Evolutionary conservation across 768 basidiomycete species (phyloP).

Genomic region (Boletus pseudo-olivaceus): DNA sequence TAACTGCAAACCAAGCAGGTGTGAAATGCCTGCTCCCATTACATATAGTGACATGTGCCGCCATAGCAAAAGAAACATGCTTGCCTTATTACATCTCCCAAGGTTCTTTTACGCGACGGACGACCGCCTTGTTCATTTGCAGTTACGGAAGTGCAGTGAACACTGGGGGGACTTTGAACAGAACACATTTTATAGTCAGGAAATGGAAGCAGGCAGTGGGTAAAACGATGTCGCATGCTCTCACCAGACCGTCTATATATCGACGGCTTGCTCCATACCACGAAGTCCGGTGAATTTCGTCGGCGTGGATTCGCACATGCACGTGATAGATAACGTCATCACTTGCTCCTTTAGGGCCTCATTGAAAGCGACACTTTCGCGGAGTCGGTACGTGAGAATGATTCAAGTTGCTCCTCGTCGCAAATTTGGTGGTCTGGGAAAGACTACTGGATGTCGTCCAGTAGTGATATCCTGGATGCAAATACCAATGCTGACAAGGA

Average conservation of each 20-base stretch:
- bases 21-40: conserved; percentile 42
- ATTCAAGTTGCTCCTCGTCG: no score
- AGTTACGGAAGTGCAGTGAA: not conserved
- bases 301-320: no score
- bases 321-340: no score
- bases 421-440: not conserved
- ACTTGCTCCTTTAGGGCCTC: no score
- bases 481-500: not conserved
- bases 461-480: not conserved
- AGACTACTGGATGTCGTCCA: not conserved
- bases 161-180: not conserved
- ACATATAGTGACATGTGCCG: not conserved
- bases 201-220: not conserved
- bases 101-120: conserved; percentile 22
- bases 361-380: no score
- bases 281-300: no score
- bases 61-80: conserved; percentile 1
- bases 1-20: conserved; percentile 53
- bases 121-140: not conserved
- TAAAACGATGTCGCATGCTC: not conserved
- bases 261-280: no score
- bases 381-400: not conserved
- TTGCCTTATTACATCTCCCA: conserved; percentile 36
- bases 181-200: not conserved
- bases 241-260: no score